Conservation (phyloP, 495 filamentous ascomycete species). For the Penicillium roqueforti region DNA sequence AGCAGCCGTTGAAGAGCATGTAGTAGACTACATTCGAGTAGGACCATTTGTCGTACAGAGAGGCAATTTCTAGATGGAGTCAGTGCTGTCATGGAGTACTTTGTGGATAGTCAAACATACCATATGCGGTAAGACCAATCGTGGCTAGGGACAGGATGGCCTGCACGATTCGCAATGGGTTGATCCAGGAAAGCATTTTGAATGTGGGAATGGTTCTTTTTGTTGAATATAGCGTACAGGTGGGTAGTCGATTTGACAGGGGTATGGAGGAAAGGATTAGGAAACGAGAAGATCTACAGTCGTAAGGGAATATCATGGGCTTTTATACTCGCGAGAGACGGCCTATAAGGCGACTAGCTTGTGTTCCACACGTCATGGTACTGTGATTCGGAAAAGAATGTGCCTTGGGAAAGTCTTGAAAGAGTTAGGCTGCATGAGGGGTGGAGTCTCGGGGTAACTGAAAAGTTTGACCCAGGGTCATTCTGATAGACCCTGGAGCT, state of each 20-base stretch:
- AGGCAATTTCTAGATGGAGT: slow-evolving; percentile 16
- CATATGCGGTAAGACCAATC: slow-evolving; percentile 60
- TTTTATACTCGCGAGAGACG: slow-evolving; percentile 4
- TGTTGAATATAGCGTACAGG: background rate
- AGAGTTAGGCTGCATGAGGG: background rate
- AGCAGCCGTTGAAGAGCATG: slow-evolving; percentile 64
- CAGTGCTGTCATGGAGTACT: background rate
- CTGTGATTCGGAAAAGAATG: background rate
- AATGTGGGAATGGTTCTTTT: background rate
- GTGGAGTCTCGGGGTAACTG: background rate
- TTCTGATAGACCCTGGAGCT: background rate
- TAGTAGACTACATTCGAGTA: slow-evolving; percentile 48
- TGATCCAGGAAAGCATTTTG: slow-evolving; percentile 28
- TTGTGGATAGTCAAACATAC: slow-evolving; percentile 37
- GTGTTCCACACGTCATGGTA: slow-evolving; percentile 4
- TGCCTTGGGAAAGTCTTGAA: background rate
- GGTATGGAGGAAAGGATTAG: background rate
- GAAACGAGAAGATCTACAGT: background rate
- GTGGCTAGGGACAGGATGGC: slow-evolving; percentile 57
- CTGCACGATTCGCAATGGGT: slow-evolving; percentile 56
- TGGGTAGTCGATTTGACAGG: background rate
- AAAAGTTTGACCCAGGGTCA: background rate
- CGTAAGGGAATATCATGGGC: background rate
- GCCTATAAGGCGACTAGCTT: background rate
- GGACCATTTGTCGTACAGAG: slow-evolving; percentile 28